Percentiles rank a stretch among this genome's conserved stretches.
Conservation (phyloP, 768 basidiomycete species). For the Pleurotus djamor region DNA sequence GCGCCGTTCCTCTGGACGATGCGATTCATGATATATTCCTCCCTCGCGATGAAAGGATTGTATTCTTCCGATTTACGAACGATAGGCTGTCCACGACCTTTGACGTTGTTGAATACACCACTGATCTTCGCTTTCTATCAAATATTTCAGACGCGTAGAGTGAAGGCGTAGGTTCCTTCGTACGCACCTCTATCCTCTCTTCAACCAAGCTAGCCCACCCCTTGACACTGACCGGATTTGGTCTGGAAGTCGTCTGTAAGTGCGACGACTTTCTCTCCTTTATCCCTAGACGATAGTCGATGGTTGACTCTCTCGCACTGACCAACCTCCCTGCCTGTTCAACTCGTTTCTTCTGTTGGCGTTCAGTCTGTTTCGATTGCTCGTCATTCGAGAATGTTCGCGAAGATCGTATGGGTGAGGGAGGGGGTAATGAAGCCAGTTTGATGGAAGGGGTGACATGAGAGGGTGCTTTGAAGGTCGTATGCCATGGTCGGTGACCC, state of each 20-base stretch:
- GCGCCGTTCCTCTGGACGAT: slow-evolving; percentile 83
- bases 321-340: slow-evolving; percentile 55
- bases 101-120: slow-evolving; percentile 70
- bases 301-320: slow-evolving; percentile 64
- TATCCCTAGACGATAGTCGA: slow-evolving; percentile 75
- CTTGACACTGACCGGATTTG: slow-evolving; percentile 63
- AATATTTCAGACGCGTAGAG: too few relatives aligned
- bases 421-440: slow-evolving; percentile 40
- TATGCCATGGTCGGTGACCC: slow-evolving; percentile 68
- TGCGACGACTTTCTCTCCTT: slow-evolving; percentile 17
- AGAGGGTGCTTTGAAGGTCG: slow-evolving; percentile 60
- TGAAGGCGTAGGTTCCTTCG: neutral
- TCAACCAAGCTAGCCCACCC: slow-evolving; percentile 79
- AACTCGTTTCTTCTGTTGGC: slow-evolving; percentile 49
- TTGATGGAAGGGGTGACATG: slow-evolving; percentile 53
- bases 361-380: slow-evolving; percentile 37
- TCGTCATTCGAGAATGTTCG: slow-evolving; percentile 22
- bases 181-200: slow-evolving; percentile 72
- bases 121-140: slow-evolving; percentile 59
- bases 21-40: slow-evolving; percentile 85
- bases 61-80: slow-evolving; percentile 33
- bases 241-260: slow-evolving; percentile 18
- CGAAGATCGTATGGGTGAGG: slow-evolving; percentile 16
- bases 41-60: slow-evolving; percentile 63
- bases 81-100: slow-evolving; percentile 56